Evolutionary conservation across 306 rosid genomes (phyloP), one percentile per base, ranked within the genome.

Genomic region (Prunus dulcis): DNA sequence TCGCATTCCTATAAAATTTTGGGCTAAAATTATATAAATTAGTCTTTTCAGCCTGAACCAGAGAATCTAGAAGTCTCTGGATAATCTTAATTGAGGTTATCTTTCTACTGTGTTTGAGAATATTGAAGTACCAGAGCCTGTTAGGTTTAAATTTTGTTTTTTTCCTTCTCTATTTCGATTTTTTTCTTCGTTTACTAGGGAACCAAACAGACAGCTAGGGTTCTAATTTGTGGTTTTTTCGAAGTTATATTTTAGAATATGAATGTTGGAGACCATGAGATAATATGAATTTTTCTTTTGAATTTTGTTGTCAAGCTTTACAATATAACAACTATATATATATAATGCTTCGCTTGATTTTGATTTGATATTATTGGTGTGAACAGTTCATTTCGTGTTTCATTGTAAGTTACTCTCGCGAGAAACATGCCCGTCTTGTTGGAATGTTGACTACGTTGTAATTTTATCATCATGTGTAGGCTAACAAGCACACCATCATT

Each of bases 401-500:
- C 69, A 19, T 64, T 56, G 62, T 20, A 20, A 23, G 65, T 27
- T 25, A 27, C 11, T 56, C 4, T 56, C 6, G 5, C 13, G 5
- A 3, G 9, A 19, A 9, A 19, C 18, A 11, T 46, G 60, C 12
- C 10, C 32, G 1, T 67, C 10, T 61, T 74, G 60, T 45, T 23
- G 12, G 19, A 34, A 27, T 56, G 34, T 60, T 84, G 18, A 83
- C 75, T 56, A 17, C 45, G 20, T 32, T 45, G 78, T 56, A 74
- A 28, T 41, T 74, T 64, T 55, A 57, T 81, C 63, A 10, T 7
- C 34, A 6, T 80, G 10, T 82, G 80, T 75, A 95, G 99, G 96
- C 97, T 76, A 89, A 96, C 88, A 88, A 84, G 60, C 99, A 96
- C 87, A 95, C 99, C 32, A 96, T 96, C 69, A 89, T 96, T 83